Evolutionary conservation across 2,329 filamentous ascomycete genomes (phyloP).

Genomic region (Monosporascus cannonballus): DNA sequence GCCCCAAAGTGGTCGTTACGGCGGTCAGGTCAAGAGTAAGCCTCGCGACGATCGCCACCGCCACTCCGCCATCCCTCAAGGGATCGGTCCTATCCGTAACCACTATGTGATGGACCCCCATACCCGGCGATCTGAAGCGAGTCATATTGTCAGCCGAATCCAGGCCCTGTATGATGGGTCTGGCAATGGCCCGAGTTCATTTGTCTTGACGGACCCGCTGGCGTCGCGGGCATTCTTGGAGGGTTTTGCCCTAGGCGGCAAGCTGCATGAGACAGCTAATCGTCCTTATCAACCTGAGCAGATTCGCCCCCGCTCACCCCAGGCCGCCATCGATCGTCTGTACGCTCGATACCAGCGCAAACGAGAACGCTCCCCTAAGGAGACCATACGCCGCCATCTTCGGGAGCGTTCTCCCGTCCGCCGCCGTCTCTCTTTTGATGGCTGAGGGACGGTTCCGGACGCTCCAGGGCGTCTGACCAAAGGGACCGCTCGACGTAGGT

Average conservation of each 20-base stretch:
- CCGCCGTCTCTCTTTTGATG: neutral
- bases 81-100: neutral
- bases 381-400: neutral
- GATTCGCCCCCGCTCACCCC: neutral
- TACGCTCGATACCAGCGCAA: neutral
- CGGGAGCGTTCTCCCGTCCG: conserved; percentile 1
- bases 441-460: neutral
- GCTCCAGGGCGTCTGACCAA: no score
- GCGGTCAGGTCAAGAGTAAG: neutral
- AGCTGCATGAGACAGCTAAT: conserved; percentile 1
- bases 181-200: conserved; percentile 8
- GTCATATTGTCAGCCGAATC: conserved; percentile 11
- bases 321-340: neutral
- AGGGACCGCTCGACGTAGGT: no score
- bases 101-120: neutral
- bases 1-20: neutral
- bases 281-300: neutral
- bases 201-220: conserved; percentile 14
- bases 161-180: conserved; percentile 12
- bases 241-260: conserved; percentile 17
- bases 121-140: conserved; percentile 7
- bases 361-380: conserved; percentile 1
- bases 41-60: neutral
- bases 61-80: neutral
- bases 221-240: conserved; percentile 21